phyloP scores from a whole-genome alignment of 129 eudicot species.

The Centella asiatica region DNA sequence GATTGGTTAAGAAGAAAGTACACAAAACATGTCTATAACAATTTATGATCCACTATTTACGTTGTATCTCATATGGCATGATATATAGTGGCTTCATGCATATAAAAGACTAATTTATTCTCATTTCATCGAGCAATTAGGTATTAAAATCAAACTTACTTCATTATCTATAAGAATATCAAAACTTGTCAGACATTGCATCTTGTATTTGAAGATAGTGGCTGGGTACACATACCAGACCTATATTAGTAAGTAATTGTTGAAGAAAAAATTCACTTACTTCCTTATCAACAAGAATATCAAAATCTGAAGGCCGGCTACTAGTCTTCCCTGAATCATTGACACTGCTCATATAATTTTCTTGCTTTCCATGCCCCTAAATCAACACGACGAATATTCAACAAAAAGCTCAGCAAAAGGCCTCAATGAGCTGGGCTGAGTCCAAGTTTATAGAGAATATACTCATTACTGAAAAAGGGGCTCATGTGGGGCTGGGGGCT shows the following conservation, averaged over 20 bases:
- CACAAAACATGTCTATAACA: too few relatives aligned
- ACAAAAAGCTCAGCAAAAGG: neutral
- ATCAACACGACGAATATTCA: slow-evolving; percentile 14
- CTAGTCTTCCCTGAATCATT: slow-evolving; percentile 21
- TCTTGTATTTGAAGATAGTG: too few relatives aligned
- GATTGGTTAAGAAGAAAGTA: too few relatives aligned
- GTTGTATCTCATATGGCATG: neutral
- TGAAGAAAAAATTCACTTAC: slow-evolving; percentile 24
- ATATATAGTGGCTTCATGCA: neutral
- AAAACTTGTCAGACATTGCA: too few relatives aligned
- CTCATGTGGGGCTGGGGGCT: too few relatives aligned
- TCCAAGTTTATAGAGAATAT: neutral
- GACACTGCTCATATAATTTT: slow-evolving; percentile 12
- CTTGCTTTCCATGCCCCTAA: slow-evolving; percentile 34
- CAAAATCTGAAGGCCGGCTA: slow-evolving; percentile 15
- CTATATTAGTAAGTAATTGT: too few relatives aligned
- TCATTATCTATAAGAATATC: too few relatives aligned
- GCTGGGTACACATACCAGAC: too few relatives aligned
- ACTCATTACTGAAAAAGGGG: too few relatives aligned
- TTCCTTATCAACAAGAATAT: slow-evolving; percentile 18
- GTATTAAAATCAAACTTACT: too few relatives aligned
- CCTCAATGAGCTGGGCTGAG: neutral
- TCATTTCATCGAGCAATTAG: too few relatives aligned
- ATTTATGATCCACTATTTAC: neutral
- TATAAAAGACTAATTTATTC: too few relatives aligned